Base-by-base conservation (phyloP, 2,329 filamentous ascomycete species). In the Metarhizium anisopliae region DNA sequence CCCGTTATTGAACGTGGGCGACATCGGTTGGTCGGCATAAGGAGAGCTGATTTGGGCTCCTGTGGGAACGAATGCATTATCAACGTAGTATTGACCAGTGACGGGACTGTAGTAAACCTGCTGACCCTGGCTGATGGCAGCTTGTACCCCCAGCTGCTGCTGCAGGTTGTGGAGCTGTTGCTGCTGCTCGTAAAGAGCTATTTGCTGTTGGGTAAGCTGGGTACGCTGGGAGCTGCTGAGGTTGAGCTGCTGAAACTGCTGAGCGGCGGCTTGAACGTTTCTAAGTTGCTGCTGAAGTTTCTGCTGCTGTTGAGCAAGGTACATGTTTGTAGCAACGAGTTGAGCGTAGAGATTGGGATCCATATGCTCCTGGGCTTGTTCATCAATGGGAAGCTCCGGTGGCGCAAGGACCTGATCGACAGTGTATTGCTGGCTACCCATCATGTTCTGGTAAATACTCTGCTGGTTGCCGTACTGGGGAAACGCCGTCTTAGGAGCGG, bases 281-380 rank as follows among this genome's bases (percentile, higher is more conserved):
- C 90, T 83, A 62, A 97, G 81, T 74, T 97, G 91, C 74, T 96
- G 92, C 74, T 97, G 92, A 53, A 97, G 83, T 61, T 89, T 87
- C 74, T 96, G 91, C 74, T 97, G 93, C 73, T 96, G 92, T 68
- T 96, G 90, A 45, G 91, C 90, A 52, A 99, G 81, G 67, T 95
- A 95, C 68, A 94, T 76, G 70, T 96, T 96, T 65, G 91, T 95
- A 56, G 90, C 88, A 66, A 96, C 83, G 60, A 97, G 79, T 72
- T 96, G 90, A 54, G 91, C 89, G 62, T 96, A 94, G 54, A 95
- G 72, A 59, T 83, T 86, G 53, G 92, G 90, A 65, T 97, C 94
- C 75, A 95, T 89, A 63, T 85, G 80, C 59, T 89, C 82, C 63
- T 87, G 83, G 50, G 79, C 79, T 64, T 85, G 80, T 60, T 86